A percentile compares a stretch with the other conserved stretches of the same genome.
phyloP scores from a whole-genome alignment of 345 rosid genomes.

The Alliaria petiolata region DNA sequence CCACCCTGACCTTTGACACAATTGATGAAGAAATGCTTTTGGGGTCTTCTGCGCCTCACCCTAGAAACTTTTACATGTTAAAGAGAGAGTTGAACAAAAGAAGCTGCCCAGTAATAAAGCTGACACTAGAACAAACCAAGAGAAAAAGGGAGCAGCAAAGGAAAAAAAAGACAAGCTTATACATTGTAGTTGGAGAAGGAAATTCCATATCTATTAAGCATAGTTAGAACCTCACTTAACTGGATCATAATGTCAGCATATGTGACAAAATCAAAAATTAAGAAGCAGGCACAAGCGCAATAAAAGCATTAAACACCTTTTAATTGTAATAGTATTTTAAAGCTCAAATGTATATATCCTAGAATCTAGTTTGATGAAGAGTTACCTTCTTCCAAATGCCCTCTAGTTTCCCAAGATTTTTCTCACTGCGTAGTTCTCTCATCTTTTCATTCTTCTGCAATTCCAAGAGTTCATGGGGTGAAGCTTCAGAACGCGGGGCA shows the following conservation, averaged over 20 bases:
- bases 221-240: constrained; percentile 2
- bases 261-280: constrained; percentile 3
- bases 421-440: constrained; percentile 56
- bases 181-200: not conserved
- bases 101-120: not conserved
- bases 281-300: not conserved
- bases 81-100: not conserved
- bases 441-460: constrained; percentile 64
- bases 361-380: not conserved
- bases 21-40: constrained; percentile 83
- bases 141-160: not conserved
- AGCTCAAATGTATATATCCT: not conserved
- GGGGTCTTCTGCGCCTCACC: constrained; percentile 74
- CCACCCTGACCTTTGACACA: constrained; percentile 93
- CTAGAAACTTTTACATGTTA: constrained; percentile 36
- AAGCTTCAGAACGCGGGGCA: constrained; percentile 34
- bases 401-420: constrained; percentile 63
- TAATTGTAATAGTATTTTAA: not conserved
- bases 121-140: constrained; percentile 2
- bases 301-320: not conserved
- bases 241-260: constrained; percentile 9
- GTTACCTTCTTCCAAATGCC: constrained; percentile 96
- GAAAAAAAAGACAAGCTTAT: not conserved
- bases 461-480: constrained; percentile 50
- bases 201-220: not conserved